These are phyloP conservation scores for Acanthamoeba polyphaga DNA, from an alignment of 208 protist genomes.

Conservation along the genomic window DNA sequence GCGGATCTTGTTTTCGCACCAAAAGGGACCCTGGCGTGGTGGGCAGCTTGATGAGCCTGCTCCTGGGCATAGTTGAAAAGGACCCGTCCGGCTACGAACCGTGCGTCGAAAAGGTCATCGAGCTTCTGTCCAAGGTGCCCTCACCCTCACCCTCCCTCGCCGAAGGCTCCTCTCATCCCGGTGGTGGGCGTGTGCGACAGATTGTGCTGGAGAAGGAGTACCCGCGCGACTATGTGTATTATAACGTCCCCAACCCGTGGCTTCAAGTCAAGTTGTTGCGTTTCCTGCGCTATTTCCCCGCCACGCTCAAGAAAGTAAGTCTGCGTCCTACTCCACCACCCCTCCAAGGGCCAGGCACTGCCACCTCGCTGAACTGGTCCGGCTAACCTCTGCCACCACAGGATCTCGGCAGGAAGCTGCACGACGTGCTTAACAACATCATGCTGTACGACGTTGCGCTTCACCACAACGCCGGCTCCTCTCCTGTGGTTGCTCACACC, in stretches of 20 bases:
- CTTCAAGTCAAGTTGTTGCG: slow-evolving; percentile 98
- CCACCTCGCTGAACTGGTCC: no score
- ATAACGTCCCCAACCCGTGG: slow-evolving; percentile 98
- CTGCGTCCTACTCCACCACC: not conserved
- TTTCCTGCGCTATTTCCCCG: slow-evolving; percentile 96
- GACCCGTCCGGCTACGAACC: slow-evolving; percentile 88
- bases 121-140: slow-evolving; percentile 88
- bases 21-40: slow-evolving; percentile 94
- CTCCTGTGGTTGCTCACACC: not conserved
- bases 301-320: slow-evolving; percentile 88
- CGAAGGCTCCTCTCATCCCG: not conserved
- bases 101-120: slow-evolving; percentile 91
- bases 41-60: slow-evolving; percentile 94
- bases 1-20: not conserved
- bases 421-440: slow-evolving; percentile 57
- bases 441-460: not conserved
- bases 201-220: slow-evolving; percentile 84
- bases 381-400: not conserved
- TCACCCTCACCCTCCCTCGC: not conserved
- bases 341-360: no score
- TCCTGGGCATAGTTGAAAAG: slow-evolving; percentile 93
- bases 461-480: not conserved
- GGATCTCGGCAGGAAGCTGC: slow-evolving; percentile 4
- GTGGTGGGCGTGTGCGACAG: slow-evolving; percentile 31
- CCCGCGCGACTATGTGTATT: slow-evolving; percentile 97